Percentiles rank a stretch among this genome's conserved stretches.
phyloP scores from a whole-genome alignment of 1,284 basidiomycete species.

The Ceratobasidium sp. region DNA sequence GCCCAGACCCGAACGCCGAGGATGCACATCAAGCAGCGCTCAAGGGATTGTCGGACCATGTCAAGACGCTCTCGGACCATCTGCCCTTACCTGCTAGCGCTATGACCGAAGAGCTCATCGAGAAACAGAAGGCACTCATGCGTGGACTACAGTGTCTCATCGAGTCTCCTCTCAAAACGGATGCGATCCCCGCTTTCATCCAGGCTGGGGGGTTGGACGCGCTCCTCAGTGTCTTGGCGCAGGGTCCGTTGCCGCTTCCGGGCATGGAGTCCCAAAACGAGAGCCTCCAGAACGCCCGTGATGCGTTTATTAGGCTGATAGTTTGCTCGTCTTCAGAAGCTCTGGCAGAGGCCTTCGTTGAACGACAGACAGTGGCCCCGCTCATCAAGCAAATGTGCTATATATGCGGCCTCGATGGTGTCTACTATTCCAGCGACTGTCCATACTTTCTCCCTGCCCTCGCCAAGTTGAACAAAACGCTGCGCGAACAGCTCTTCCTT shows the following conservation, averaged over 20 bases:
- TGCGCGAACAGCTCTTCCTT: background rate
- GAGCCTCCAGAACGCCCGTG: conserved; percentile 20
- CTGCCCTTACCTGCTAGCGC: conserved; percentile 13
- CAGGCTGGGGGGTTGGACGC: conserved; percentile 33
- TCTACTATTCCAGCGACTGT: background rate
- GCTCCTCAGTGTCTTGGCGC: conserved; percentile 11
- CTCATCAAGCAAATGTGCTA: conserved; percentile 22
- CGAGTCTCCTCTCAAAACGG: conserved; percentile 5
- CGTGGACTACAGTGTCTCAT: background rate
- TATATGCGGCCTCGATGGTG: conserved; percentile 23
- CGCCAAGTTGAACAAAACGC: background rate
- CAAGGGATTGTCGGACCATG: conserved; percentile 1
- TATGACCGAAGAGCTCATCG: conserved; percentile 11
- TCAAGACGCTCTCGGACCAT: conserved; percentile 22
- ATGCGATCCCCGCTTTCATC: conserved; percentile 17
- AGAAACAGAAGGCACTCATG: conserved; percentile 1
- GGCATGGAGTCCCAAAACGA: background rate
- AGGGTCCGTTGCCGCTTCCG: background rate
- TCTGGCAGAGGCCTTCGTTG: conserved; percentile 13
- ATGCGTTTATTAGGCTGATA: conserved; percentile 1
- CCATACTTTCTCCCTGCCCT: background rate
- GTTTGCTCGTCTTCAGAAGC: background rate
- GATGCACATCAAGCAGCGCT: background rate
- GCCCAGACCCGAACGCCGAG: conserved; percentile 15
- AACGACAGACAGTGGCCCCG: conserved; percentile 4